Evolutionary conservation across 2,329 filamentous ascomycete genomes (phyloP), one percentile per base, ranked within the genome.

Genomic region (Botrytis elliptica): DNA sequence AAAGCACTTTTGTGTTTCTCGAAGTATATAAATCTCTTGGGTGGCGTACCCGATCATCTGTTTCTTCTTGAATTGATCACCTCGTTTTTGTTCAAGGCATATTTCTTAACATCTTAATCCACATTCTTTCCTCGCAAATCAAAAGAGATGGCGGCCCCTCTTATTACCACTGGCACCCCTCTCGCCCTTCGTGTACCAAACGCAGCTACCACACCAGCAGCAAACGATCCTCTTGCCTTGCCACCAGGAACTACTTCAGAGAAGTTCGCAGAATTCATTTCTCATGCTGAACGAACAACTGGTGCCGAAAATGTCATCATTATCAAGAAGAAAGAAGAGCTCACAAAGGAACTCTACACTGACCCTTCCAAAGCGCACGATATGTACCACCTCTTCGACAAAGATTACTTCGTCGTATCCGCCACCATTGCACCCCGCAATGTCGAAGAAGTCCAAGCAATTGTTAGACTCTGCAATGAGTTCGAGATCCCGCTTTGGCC

Each of bases 401-500:
- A 84, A 73, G 82, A 84, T 9, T 83, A 84, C 68, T 83, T 87
- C 70, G 80, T 76, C 22, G 68, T 67, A 49, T 72, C 71, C 18
- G 72, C 64, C n/a, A 71, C 73, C 7, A 46, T 75, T 40, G 73
- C 60, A 18, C 73, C 73, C 20, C 72, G 75, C 46, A 82, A 79
- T 5, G 84, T 83, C 0, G 81, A 79, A 59, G 85, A 88, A 69
- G 85, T 87, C 5, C 86, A 87, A 78, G 78, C 78, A 1, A 80
- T 87, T 40, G 83, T 87, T 52, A 81, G 79, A 60, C 83, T 84
- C 9, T 72, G 69, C 33, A 87, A 87, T 75, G 80, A 85, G 67
- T 83, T 82, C 74, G 77, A 80, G 10, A 83, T 86, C 4, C 85
- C 86, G 1, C 79, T 87, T 60, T 87, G 84, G 78, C 75, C 75